Base-by-base conservation (phyloP, 73 alveolate species). In the Durusdinium trenchii region DNA sequence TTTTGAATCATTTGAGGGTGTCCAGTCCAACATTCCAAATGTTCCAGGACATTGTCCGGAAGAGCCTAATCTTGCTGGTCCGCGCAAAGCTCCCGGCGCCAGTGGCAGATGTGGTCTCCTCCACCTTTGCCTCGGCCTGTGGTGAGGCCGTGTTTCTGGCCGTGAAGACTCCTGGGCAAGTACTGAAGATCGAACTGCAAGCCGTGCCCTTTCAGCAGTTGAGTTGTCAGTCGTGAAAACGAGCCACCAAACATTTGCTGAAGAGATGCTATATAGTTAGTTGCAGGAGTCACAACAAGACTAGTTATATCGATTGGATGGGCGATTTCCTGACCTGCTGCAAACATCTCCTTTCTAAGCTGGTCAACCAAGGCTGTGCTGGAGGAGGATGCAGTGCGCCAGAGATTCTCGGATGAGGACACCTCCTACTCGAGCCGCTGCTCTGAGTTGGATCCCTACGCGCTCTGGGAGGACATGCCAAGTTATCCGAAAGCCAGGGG, bases 121-220 rank as follows among this genome's bases (percentile, higher is more conserved):
- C 98, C 30, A 91, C 98, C 18, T 69, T 91, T 43, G 98, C 98
- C 0, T 91, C 98, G 1, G 98, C 98, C 40, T 91, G 98, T 50
- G 98, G 98, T 1, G 98, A 91, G 43, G 98, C 98, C 16, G 98
- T 76, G 7, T 91, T 69, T 26, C 89, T 91, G 40, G 98, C 98
- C 30, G 98, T 91, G 83, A 91, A 91, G 76, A 91, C 98, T 0
- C 98, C 98, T 0, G 98, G 98, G 51, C 54, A 91, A 60, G 89
- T 91, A 0, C 35, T 91, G 54, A 91, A 91, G 76, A 91, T 91
- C 61, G 82, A 71, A 23, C 98, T 69, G 89, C 98, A 91, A 76
- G 75, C 98, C n/a, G n/a, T n/a, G n/a, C n/a, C n/a, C n/a, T n/a
- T n/a, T n/a, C n/a, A n/a, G n/a, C n/a, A n/a, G n/a, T n/a, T n/a